Conservation (phyloP, 1,284 basidiomycete species). For the Volvariella volvacea region DNA sequence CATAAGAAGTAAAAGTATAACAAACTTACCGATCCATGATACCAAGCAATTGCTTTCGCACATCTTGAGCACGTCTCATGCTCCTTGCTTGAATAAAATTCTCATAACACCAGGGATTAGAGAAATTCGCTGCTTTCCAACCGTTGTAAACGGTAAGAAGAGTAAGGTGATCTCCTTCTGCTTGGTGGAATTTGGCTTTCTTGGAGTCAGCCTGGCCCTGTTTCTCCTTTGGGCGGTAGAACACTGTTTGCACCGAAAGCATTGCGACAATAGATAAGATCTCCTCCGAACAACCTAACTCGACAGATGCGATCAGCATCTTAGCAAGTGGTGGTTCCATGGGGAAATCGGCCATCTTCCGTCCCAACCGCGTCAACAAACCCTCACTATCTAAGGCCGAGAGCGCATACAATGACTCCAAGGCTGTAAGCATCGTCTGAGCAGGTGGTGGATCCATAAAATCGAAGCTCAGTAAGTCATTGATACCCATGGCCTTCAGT, state of each 20-base stretch:
- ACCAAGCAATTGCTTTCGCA: conserved; percentile 92
- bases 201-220: conserved; percentile 98
- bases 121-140: conserved; percentile 94
- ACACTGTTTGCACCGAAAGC: conserved; percentile 94
- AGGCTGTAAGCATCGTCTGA: conserved; percentile 90
- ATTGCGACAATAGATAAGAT: conserved; percentile 96
- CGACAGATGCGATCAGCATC: conserved; percentile 98
- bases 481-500: conserved; percentile 98
- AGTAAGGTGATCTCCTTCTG: conserved; percentile 96
- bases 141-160: conserved; percentile 96
- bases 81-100: conserved; percentile 98
- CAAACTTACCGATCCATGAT: conserved; percentile 90
- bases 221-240: conserved; percentile 98
- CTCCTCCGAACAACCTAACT: conserved; percentile 95
- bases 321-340: conserved; percentile 96
- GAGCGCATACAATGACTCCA: conserved; percentile 91
- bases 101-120: conserved; percentile 95
- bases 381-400: conserved; percentile 98
- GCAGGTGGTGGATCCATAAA: conserved; percentile 99
- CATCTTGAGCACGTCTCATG: conserved; percentile 96
- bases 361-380: conserved; percentile 84
- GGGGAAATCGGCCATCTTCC: conserved; percentile 99
- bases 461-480: conserved; percentile 96
- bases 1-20: conserved; percentile 1
- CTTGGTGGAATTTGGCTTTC: conserved; percentile 97